phyloP scores from a whole-genome alignment of 2,329 filamentous ascomycete genomes.

The Emydomyces testavorans region DNA sequence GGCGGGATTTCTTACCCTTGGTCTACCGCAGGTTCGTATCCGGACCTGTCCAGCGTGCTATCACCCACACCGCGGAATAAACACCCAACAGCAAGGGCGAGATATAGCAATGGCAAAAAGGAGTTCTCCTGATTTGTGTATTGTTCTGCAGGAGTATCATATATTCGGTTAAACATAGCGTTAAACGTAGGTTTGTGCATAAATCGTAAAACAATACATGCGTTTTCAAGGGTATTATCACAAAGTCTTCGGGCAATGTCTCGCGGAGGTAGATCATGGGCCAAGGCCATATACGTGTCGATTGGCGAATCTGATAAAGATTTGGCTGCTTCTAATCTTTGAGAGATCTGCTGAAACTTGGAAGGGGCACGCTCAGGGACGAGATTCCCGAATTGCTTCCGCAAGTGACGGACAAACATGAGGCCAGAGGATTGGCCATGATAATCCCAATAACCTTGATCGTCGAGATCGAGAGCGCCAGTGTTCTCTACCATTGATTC shows the following conservation, averaged over 20 bases:
- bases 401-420: slow-evolving; percentile 76
- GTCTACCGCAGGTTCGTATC: slow-evolving; percentile 41
- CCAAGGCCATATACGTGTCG: slow-evolving; percentile 42
- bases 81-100: slow-evolving; percentile 59
- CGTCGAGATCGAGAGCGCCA: slow-evolving; percentile 81
- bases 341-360: slow-evolving; percentile 40
- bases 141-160: slow-evolving; percentile 53
- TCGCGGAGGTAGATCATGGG: slow-evolving; percentile 57
- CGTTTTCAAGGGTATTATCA: slow-evolving; percentile 50
- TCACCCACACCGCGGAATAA: slow-evolving; percentile 53
- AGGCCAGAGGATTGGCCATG: slow-evolving; percentile 86
- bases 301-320: slow-evolving; percentile 54
- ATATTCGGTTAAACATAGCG: slow-evolving; percentile 63
- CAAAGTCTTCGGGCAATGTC: slow-evolving; percentile 47
- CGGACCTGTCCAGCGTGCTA: slow-evolving; percentile 38
- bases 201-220: slow-evolving; percentile 54
- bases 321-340: slow-evolving; percentile 59
- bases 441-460: slow-evolving; percentile 87
- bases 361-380: slow-evolving; percentile 46
- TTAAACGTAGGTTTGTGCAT: slow-evolving; percentile 76
- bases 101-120: slow-evolving; percentile 60
- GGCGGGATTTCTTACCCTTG: slow-evolving; percentile 39
- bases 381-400: slow-evolving; percentile 72
- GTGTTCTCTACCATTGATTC: slow-evolving; percentile 93
- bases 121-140: slow-evolving; percentile 54